Evolutionary conservation across 2,329 filamentous ascomycete genomes (phyloP).

Genomic region (Ophiocordyceps camponoti-rufipedis): DNA sequence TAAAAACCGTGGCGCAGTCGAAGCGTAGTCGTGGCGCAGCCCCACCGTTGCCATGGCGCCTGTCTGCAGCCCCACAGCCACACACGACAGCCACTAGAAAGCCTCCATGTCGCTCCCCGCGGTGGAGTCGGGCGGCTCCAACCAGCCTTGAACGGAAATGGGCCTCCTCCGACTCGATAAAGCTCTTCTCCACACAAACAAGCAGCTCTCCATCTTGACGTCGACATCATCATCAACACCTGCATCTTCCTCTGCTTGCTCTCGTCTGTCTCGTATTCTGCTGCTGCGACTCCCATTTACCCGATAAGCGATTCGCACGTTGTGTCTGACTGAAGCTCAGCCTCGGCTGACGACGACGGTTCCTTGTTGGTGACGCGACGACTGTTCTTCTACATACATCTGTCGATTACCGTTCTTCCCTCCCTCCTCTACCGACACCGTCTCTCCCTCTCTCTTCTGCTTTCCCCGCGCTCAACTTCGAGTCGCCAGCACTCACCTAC

Average conservation of each 20-base stretch:
- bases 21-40: not conserved
- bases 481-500: slow-evolving; percentile 1
- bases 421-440: too few species aligned
- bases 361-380: not conserved
- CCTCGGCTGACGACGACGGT: too few species aligned
- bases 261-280: not conserved
- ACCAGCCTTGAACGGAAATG: not conserved
- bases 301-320: too few species aligned
- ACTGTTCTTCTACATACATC: not conserved
- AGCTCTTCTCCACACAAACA: not conserved
- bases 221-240: not conserved
- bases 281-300: too few species aligned
- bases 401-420: too few species aligned
- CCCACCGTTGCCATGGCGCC: not conserved
- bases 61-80: not conserved
- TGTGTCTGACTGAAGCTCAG: too few species aligned
- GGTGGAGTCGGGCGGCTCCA: not conserved
- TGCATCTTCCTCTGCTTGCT: not conserved
- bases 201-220: too few species aligned
- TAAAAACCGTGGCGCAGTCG: not conserved
- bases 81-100: not conserved
- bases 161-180: not conserved
- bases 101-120: not conserved
- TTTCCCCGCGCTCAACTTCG: not conserved
- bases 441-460: not conserved